These are phyloP conservation scores for Heteromeles arbutifolia DNA, from an alignment of 306 rosid species.

Conservation along the genomic window DNA sequence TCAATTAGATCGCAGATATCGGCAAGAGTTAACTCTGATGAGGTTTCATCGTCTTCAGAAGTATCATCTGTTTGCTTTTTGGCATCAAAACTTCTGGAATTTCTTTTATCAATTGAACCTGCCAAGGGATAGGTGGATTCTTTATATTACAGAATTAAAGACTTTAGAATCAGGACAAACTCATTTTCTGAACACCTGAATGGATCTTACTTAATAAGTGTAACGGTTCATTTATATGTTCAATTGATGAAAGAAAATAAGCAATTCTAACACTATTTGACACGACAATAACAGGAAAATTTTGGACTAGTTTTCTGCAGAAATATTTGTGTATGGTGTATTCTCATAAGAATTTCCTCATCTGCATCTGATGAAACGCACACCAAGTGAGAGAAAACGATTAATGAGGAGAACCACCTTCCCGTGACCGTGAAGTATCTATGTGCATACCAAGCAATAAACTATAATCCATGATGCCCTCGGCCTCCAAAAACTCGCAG, in stretches of 20 bases:
- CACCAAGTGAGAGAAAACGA: not conserved
- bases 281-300: not conserved
- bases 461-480: constrained; percentile 46
- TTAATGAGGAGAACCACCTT: constrained; percentile 23
- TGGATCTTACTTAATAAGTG: not conserved
- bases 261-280: not conserved
- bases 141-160: not conserved
- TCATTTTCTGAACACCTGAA: not conserved
- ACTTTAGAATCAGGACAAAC: not conserved
- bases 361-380: not conserved
- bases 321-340: not conserved
- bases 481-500: constrained; percentile 40
- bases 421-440: not conserved
- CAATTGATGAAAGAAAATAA: not conserved
- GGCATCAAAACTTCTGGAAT: constrained; percentile 3
- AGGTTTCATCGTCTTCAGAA: not conserved
- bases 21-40: constrained; percentile 21
- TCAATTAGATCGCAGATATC: constrained; percentile 14
- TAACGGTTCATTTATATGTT: not conserved
- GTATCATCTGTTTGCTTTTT: not conserved
- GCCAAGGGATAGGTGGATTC: not conserved
- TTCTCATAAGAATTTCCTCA: not conserved
- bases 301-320: not conserved
- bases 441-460: constrained; percentile 35
- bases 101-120: constrained; percentile 19